Evolutionary conservation across 2,329 filamentous ascomycete species (phyloP).

Genomic region (Diatrype stigma): DNA sequence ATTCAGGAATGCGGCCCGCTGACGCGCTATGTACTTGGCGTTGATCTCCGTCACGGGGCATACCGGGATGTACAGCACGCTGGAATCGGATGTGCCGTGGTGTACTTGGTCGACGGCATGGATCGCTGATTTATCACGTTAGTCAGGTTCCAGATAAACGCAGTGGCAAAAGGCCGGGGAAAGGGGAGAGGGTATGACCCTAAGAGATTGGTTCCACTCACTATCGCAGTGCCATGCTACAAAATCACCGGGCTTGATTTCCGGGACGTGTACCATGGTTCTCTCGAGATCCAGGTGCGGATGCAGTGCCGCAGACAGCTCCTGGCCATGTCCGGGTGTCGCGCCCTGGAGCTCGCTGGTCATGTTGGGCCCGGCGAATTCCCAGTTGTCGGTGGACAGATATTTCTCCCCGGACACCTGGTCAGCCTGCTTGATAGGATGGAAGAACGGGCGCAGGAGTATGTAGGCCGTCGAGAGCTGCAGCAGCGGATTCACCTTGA

Average conservation of each 20-base stretch:
- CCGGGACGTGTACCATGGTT: conserved; percentile 69
- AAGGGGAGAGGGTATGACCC: too few species aligned
- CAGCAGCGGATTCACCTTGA: conserved; percentile 77
- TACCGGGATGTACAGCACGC: conserved; percentile 84
- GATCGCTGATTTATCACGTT: conserved; percentile 40
- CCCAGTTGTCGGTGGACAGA: conserved; percentile 58
- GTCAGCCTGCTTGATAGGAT: conserved; percentile 38
- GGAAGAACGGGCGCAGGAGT: conserved; percentile 81
- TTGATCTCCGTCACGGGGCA: conserved; percentile 77
- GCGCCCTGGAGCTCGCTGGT: conserved; percentile 65
- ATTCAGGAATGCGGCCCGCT: conserved; percentile 65
- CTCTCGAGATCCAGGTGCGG: conserved; percentile 64
- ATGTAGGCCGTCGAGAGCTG: conserved; percentile 73
- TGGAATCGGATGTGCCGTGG: conserved; percentile 66
- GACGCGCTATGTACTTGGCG: conserved; percentile 63
- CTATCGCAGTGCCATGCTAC: conserved; percentile 82
- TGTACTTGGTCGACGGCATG: conserved; percentile 83
- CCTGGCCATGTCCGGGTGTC: conserved; percentile 63
- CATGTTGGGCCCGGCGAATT: conserved; percentile 43
- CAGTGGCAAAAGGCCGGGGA: too few species aligned
- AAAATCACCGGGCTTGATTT: conserved; percentile 68
- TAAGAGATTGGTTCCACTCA: conserved; percentile 27
- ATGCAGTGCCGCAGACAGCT: conserved; percentile 60
- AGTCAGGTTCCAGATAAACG: conserved; percentile 13
- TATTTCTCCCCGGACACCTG: conserved; percentile 38